Percentiles rank a stretch among this genome's conserved stretches.
phyloP scores from a whole-genome alignment of 2,329 filamentous ascomycete species.

The Hymenoscyphus occultus region DNA sequence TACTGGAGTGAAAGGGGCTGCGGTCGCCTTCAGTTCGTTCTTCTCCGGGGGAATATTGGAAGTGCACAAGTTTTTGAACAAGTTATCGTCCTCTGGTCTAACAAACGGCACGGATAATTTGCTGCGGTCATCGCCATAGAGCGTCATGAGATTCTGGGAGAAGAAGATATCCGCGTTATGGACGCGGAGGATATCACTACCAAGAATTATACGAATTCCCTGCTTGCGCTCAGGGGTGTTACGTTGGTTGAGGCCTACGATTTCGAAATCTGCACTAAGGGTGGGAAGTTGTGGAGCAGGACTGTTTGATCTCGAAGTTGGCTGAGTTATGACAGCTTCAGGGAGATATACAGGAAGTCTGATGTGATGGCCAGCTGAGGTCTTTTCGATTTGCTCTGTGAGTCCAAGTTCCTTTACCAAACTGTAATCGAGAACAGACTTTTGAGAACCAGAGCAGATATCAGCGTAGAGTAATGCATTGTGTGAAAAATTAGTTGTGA shows the following conservation, averaged over 20 bases:
- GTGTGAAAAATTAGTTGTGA: slow-evolving; percentile 87
- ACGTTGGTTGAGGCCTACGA: slow-evolving; percentile 57
- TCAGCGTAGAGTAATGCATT: slow-evolving; percentile 86
- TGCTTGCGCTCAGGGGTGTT: slow-evolving; percentile 52
- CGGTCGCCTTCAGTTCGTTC: slow-evolving; percentile 52
- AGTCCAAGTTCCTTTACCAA: slow-evolving; percentile 74
- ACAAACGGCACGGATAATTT: slow-evolving; percentile 90
- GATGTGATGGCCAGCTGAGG: slow-evolving; percentile 67
- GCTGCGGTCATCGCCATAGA: slow-evolving; percentile 82
- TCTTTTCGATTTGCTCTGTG: slow-evolving; percentile 60
- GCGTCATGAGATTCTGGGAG: slow-evolving; percentile 83
- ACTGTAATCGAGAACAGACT: slow-evolving; percentile 74
- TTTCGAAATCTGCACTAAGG: slow-evolving; percentile 75
- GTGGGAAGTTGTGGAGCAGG: slow-evolving; percentile 77
- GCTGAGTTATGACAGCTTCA: slow-evolving; percentile 78
- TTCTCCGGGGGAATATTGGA: slow-evolving; percentile 53
- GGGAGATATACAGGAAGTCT: slow-evolving; percentile 84
- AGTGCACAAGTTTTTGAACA: slow-evolving; percentile 76
- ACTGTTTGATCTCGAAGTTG: slow-evolving; percentile 69
- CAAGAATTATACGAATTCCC: slow-evolving; percentile 80
- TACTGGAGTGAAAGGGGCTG: slow-evolving; percentile 33
- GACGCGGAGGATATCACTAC: slow-evolving; percentile 80
- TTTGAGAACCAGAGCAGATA: slow-evolving; percentile 86
- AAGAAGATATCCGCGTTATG: slow-evolving; percentile 90
- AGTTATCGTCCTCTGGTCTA: slow-evolving; percentile 78